Evolutionary conservation across 495 filamentous ascomycete genomes (phyloP).

Genomic region (Penicillium diatomitis): DNA sequence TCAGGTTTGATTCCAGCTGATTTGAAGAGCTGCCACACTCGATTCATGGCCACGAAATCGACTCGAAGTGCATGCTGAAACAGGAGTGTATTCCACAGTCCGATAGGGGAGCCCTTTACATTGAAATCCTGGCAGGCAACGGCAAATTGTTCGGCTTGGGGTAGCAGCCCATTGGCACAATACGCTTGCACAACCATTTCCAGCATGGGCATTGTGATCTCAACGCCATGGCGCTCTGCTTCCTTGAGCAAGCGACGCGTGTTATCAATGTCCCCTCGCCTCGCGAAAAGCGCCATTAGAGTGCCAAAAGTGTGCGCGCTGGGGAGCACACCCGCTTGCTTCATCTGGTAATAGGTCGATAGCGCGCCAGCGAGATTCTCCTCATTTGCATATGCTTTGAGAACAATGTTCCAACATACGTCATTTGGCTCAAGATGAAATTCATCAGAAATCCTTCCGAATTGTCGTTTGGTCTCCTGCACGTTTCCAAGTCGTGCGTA

Average conservation of each 20-base stretch:
- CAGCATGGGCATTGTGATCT: slow-evolving; percentile 45
- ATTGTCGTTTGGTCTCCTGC: slow-evolving; percentile 44
- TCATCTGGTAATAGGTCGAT: slow-evolving; percentile 47
- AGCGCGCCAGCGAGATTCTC: slow-evolving; percentile 57
- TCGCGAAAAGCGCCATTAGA: slow-evolving; percentile 60
- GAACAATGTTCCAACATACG: slow-evolving; percentile 64
- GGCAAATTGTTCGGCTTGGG: slow-evolving; percentile 54
- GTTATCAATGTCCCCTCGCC: slow-evolving; percentile 65
- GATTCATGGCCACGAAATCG: slow-evolving; percentile 51
- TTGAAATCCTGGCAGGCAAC: slow-evolving; percentile 31
- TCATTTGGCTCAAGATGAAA: slow-evolving; percentile 46
- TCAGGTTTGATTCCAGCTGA: slow-evolving; percentile 49
- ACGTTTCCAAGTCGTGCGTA: slow-evolving; percentile 58
- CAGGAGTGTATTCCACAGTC: slow-evolving; percentile 74
- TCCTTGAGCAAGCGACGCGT: slow-evolving; percentile 52
- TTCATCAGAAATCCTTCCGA: slow-evolving; percentile 45
- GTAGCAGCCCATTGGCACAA: slow-evolving; percentile 50
- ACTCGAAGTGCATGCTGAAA: slow-evolving; percentile 55
- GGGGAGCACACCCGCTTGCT: slow-evolving; percentile 32
- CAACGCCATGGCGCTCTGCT: slow-evolving; percentile 35
- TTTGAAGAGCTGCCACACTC: slow-evolving; percentile 55
- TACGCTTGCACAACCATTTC: slow-evolving; percentile 58
- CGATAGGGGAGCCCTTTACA: slow-evolving; percentile 39
- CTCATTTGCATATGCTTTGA: slow-evolving; percentile 59
- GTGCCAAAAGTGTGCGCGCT: slow-evolving; percentile 57